Conservation (phyloP, 768 basidiomycete species). For the Russula sp. region DNA sequence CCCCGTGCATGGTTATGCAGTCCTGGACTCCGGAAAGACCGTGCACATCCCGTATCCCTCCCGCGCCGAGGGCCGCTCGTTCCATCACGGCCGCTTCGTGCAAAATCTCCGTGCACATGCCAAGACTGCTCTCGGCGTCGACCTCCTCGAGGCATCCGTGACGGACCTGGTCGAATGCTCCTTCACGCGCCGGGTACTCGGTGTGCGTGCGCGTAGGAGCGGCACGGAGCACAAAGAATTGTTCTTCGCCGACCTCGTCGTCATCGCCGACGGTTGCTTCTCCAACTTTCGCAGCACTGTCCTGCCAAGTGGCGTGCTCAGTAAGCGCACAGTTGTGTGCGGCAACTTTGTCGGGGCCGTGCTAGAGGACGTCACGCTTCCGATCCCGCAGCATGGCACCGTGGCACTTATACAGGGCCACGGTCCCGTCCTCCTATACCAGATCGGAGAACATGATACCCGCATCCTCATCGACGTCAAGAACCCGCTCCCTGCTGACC, state of each 20-base stretch:
- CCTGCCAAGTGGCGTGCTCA: conserved; percentile 39
- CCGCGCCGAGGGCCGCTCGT: conserved; percentile 65
- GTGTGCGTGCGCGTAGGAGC: conserved; percentile 48
- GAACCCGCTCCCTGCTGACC: conserved; percentile 69
- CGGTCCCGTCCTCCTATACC: conserved; percentile 90
- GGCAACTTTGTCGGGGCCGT: conserved; percentile 84
- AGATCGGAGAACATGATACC: conserved; percentile 82
- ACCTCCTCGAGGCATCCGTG: conserved; percentile 80
- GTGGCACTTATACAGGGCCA: conserved; percentile 72
- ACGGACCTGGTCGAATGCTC: conserved; percentile 63
- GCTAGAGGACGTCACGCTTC: conserved; percentile 66
- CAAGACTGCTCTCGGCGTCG: conserved; percentile 51
- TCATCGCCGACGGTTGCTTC: conserved; percentile 92
- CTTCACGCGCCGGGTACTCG: conserved; percentile 46
- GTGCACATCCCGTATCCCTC: conserved; percentile 89
- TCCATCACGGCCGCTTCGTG: conserved; percentile 92
- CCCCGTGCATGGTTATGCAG: conserved; percentile 78
- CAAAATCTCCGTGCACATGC: conserved; percentile 68
- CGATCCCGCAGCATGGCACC: conserved; percentile 73
- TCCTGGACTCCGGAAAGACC: conserved; percentile 53
- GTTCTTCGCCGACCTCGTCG: conserved; percentile 68
- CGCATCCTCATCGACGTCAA: conserved; percentile 92
- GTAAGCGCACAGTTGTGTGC: conserved; percentile 50
- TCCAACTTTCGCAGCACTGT: conserved; percentile 79
- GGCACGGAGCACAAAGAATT: conserved; percentile 39